A percentile compares a stretch with the other conserved stretches of the same genome.
phyloP scores from a whole-genome alignment of 768 basidiomycete species.

The Mycena leptocephala region DNA sequence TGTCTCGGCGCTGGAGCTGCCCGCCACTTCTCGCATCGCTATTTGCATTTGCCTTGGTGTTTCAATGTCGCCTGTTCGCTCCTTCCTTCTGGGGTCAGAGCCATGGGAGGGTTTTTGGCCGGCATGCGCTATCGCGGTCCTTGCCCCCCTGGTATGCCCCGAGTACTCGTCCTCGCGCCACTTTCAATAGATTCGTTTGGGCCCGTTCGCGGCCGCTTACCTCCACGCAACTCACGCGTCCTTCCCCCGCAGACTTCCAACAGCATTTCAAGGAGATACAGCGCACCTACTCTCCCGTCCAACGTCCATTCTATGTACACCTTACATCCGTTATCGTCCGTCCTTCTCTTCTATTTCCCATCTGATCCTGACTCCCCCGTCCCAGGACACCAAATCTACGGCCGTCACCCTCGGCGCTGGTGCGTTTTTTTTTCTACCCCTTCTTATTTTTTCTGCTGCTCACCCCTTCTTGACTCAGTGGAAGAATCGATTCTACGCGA shows the following conservation, averaged over 20 bases:
- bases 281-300: conserved; percentile 72
- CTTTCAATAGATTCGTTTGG: not conserved
- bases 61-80: not conserved
- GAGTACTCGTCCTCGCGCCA: not conserved
- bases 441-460: not conserved
- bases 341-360: conserved; percentile 33
- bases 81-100: not conserved
- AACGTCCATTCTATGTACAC: conserved; percentile 80
- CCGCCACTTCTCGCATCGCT: not conserved
- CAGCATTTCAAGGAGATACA: conserved; percentile 86
- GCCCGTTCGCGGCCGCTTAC: not conserved
- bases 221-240: not conserved
- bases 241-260: conserved; percentile 72
- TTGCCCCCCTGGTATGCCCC: not conserved
- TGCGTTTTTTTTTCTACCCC: conserved; percentile 48
- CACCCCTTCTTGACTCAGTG: conserved; percentile 55
- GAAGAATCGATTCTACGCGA: conserved; percentile 82
- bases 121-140: not conserved
- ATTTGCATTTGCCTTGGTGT: not conserved
- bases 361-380: conserved; percentile 30
- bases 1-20: not conserved
- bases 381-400: conserved; percentile 82
- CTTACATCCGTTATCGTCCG: conserved; percentile 86
- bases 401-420: conserved; percentile 80
- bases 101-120: not conserved